Base-by-base conservation (phyloP, 345 rosid species). In the Pugionium cornutum region DNA sequence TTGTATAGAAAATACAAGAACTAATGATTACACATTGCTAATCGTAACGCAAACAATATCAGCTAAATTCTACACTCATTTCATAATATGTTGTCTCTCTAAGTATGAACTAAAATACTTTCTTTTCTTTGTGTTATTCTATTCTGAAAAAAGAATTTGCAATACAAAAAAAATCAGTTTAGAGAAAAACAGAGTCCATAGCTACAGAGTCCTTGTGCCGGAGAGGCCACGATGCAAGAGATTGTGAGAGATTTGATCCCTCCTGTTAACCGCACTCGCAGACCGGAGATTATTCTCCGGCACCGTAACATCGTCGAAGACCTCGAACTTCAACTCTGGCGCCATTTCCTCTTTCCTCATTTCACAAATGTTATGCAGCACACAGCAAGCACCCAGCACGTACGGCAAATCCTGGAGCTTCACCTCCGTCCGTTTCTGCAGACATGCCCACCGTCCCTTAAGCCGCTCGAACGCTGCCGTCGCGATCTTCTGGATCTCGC, bases 341-440 rank as follows among this genome's bases (percentile, higher is more conserved):
- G 62, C 76, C 68, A 85, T 65, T 64, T 39, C 82, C 71, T 89
- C 95, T 1, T 77, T 82, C 69, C 80, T 80, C 84, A 83, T 77
- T 85, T 89, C 95, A 46, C 97, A 89, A 0, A 89, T 84, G 33
- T 89, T 89, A 29, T 89, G 97, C 55, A 89, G 10, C 39, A 89
- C 88, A 64, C 97, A 89, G 29, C 97, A 89, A 47, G 97, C 97
- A 3, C 97, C 95, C 0, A 89, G 82, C 35, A 89, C 91, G 31
- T 76, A 86, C 1, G 97, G 97, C 73, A 89, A 69, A 61, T 89
- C 97, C 64, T 83, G 85, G 0, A 87, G 81, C 78, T 89, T 89
- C 47, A 83, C 84, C 81, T 89, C 97, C 2, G 91, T 83, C 58
- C 95, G 67, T 79, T 83, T 89, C 72, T 89, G 95, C 60, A 89